Percentiles rank a stretch among this genome's conserved stretches.
phyloP scores from a whole-genome alignment of 495 filamentous ascomycete species.

The Penicillium herquei region DNA sequence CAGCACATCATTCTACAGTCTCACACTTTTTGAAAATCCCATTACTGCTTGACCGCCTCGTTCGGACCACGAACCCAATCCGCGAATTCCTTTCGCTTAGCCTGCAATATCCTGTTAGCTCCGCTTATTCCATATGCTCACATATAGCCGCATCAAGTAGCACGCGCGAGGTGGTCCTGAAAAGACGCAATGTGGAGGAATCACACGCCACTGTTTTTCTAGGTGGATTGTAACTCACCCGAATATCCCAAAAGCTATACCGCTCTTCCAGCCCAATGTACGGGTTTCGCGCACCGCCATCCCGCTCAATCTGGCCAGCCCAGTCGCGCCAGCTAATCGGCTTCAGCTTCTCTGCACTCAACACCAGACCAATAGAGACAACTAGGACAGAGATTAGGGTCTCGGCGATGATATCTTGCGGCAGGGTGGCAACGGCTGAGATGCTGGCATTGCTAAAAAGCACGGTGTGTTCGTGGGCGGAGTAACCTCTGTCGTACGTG shows the following conservation, averaged over 20 bases:
- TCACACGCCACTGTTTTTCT: not conserved
- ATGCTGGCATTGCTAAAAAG: slow-evolving; percentile 58
- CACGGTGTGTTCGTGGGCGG: slow-evolving; percentile 77
- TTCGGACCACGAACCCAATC: slow-evolving; percentile 62
- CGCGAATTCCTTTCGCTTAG: slow-evolving; percentile 73
- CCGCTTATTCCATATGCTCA: not conserved
- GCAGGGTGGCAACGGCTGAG: slow-evolving; percentile 55
- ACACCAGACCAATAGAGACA: slow-evolving; percentile 69
- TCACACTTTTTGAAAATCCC: not conserved
- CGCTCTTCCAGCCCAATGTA: slow-evolving; percentile 56
- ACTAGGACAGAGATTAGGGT: slow-evolving; percentile 60
- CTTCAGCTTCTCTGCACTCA: slow-evolving; percentile 65
- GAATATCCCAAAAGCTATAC: slow-evolving; percentile 66
- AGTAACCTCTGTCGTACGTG: slow-evolving; percentile 65
- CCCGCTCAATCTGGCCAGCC: slow-evolving; percentile 78
- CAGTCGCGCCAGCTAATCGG: slow-evolving; percentile 80
- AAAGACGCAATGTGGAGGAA: not conserved
- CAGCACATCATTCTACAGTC: not conserved
- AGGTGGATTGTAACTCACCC: slow-evolving; percentile 49
- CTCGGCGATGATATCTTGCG: slow-evolving; percentile 69
- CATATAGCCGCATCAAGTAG: too few relatives aligned
- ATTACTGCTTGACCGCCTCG: slow-evolving; percentile 24
- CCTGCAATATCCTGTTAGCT: slow-evolving; percentile 36
- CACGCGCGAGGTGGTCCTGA: not conserved
- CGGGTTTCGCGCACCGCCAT: slow-evolving; percentile 53